Base-by-base conservation (phyloP, 129 eudicot genomes). In the Ambrosia artemisiifolia region DNA sequence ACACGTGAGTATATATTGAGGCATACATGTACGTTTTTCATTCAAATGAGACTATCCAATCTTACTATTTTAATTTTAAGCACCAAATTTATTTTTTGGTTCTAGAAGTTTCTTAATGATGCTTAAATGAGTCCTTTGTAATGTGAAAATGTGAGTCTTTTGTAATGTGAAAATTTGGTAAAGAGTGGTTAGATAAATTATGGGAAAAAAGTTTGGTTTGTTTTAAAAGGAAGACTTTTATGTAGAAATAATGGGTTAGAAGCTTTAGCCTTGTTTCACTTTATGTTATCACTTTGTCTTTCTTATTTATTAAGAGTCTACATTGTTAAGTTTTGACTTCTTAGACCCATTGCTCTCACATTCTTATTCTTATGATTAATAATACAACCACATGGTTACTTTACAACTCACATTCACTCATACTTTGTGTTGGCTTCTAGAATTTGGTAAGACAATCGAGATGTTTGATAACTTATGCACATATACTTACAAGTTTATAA, bases 291-390 rank as follows among this genome's bases (percentile, higher is more conserved):
- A 32, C 71, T 78, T 14, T 68, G 18, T 56, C 47, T 62, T 77
- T 59, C 70, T 78, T 75, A 66, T 75, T 66, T 38, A 28, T 54
- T 66, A 75, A 50, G 77, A 77, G 49, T 77, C 81, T 36, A 70
- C 34, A 62, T 48, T 49, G 65, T 77, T 70, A 70, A 70, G 82
- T 63, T 53, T 78, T 62, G 44, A 78, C 70, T 32, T 71, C 32
- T 60, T 42, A 60, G 42, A 60, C 77, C 66, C 64, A 42, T 65
- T 71, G 67, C 28, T 24, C 20, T 67, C 68, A 56, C 80, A 75
- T 66, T 42, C 11, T 40, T 40, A 40, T 40, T 40, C 65, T 11
- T 67, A 3, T 75, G 40, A 55, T 67, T 28, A 30, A 38, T 71
- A 65, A 75, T 71, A 51, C 67, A 24, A 4, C 69, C 75, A 53